These are phyloP conservation scores for Ceratopteris richardii DNA, from an alignment of 75 land plant genomes.

Conservation along the genomic window DNA sequence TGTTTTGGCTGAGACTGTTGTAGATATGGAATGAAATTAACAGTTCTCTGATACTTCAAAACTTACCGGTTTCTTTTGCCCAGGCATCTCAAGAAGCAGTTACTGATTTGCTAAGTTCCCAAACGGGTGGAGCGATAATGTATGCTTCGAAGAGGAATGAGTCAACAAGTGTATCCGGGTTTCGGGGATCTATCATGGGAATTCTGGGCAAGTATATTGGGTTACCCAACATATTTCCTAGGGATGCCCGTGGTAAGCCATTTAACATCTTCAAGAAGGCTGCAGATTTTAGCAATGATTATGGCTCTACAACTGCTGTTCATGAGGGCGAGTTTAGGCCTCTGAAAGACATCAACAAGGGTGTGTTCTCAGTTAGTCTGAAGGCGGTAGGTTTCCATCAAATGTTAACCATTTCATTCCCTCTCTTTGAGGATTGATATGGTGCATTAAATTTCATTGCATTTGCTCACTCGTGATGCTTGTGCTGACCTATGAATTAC, in stretches of 20 bases:
- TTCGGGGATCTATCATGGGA: conserved; percentile 3
- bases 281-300: conserved; percentile 48
- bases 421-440: neutral
- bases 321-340: conserved; percentile 19
- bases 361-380: conserved; percentile 62
- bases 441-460: neutral
- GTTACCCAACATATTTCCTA: neutral
- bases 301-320: conserved; percentile 56
- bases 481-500: neutral
- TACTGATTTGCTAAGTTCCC: conserved; percentile 21
- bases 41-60: neutral
- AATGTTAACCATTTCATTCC: neutral
- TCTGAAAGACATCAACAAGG: conserved; percentile 32
- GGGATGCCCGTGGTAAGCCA: conserved; percentile 20
- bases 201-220: neutral
- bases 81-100: conserved; percentile 40
- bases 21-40: neutral
- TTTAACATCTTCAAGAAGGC: conserved; percentile 43
- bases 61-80: neutral
- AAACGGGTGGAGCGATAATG: conserved; percentile 48
- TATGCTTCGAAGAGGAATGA: conserved; percentile 8
- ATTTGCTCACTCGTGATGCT: neutral
- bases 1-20: neutral
- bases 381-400: conserved; percentile 35
- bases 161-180: conserved; percentile 11